Conservation (phyloP, 257 asterid genomes). For the Solanum rostratum region DNA sequence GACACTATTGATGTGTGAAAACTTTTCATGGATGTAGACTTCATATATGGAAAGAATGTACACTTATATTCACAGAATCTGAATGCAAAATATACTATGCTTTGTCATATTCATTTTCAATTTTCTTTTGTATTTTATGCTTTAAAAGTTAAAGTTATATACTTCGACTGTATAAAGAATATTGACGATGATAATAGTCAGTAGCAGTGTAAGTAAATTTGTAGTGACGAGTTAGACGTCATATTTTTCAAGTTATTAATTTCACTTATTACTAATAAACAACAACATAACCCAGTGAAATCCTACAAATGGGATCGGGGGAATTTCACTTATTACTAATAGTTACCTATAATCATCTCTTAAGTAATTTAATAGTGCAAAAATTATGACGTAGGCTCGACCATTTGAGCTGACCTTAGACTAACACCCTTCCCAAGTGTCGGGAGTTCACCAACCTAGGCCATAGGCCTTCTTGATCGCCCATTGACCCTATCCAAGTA, state of each 20-base stretch:
- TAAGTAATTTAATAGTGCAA: no score
- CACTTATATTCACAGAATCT: neutral
- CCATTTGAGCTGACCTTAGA: constrained; percentile 27
- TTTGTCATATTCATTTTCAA: neutral
- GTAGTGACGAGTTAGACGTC: no score
- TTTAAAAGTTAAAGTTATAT: neutral
- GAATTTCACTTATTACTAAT: neutral
- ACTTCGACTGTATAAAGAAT: no score
- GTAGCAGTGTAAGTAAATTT: no score
- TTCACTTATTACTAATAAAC: neutral
- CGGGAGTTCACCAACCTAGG: constrained; percentile 24
- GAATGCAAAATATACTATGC: neutral
- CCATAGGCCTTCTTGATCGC: constrained; percentile 17
- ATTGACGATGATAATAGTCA: no score
- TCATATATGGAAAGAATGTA: neutral
- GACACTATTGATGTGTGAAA: neutral
- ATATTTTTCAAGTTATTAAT: neutral
- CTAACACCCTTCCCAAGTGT: constrained; percentile 17
- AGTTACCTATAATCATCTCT: no score
- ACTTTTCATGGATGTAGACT: neutral
- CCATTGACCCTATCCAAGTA: constrained; percentile 23
- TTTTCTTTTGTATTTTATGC: neutral
- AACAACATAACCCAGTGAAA: no score
- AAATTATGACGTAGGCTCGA: constrained; percentile 18
- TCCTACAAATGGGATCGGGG: no score